phyloP scores from a whole-genome alignment of 805 yeast genomes.

The Schizosaccharomyces japonicus region DNA sequence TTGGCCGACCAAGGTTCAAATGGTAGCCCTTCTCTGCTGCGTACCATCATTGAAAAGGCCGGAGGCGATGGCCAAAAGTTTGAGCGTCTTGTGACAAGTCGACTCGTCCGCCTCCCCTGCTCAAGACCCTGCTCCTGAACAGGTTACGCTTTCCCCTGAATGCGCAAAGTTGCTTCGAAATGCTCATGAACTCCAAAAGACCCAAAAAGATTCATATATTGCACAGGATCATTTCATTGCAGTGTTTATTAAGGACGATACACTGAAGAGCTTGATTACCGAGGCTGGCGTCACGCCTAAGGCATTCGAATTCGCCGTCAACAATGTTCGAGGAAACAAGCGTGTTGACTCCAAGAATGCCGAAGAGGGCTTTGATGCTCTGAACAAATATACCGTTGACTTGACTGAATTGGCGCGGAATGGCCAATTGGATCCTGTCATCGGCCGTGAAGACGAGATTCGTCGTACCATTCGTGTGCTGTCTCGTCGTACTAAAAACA shows the following conservation, averaged over 20 bases:
- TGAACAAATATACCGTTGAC: constrained; percentile 75
- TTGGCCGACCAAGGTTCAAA: constrained; percentile 32
- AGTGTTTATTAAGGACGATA: constrained; percentile 59
- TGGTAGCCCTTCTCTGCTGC: constrained; percentile 27
- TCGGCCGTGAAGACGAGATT: constrained; percentile 96
- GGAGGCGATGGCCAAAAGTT: constrained; percentile 68
- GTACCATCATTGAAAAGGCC: constrained; percentile 63
- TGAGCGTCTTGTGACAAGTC: constrained; percentile 54
- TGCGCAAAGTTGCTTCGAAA: constrained; percentile 49
- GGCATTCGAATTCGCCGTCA: constrained; percentile 51
- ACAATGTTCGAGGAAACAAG: constrained; percentile 66
- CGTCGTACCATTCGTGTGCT: constrained; percentile 82
- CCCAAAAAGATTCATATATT: constrained; percentile 64
- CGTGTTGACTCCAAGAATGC: constrained; percentile 83
- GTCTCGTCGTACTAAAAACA: constrained; percentile 92
- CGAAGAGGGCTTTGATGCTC: constrained; percentile 46
- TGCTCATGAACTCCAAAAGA: constrained; percentile 62
- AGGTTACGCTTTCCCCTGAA: constrained; percentile 51
- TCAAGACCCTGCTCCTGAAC: constrained; percentile 73
- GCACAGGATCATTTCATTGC: constrained; percentile 85
- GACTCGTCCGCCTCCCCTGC: constrained; percentile 61
- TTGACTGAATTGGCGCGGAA: constrained; percentile 79
- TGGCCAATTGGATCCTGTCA: constrained; percentile 92
- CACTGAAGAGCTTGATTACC: constrained; percentile 47
- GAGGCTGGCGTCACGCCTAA: constrained; percentile 46